Conservation (phyloP, 2,329 filamentous ascomycete genomes). For the Botryotinia narcissicola region DNA sequence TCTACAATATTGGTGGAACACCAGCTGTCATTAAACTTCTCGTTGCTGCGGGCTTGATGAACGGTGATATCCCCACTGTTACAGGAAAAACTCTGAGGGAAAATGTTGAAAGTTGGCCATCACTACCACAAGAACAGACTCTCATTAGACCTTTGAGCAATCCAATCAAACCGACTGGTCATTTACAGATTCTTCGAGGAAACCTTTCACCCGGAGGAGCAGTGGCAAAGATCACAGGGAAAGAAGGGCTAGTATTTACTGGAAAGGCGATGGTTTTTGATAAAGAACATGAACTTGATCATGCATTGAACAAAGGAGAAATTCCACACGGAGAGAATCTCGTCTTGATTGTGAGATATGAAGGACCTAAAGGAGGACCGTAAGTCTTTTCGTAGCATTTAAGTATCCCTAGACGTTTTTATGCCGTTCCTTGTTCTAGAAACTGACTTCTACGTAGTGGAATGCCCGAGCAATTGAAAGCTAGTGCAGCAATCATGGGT, state of each 20-base stretch:
- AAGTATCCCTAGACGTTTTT: too few relatives aligned
- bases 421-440: background rate
- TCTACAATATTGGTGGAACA: slow-evolving; percentile 82
- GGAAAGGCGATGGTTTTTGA: slow-evolving; percentile 82
- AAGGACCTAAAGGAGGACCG: slow-evolving; percentile 88
- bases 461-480: slow-evolving; percentile 93
- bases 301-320: slow-evolving; percentile 65
- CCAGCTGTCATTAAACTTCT: slow-evolving; percentile 84
- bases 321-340: slow-evolving; percentile 76
- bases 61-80: slow-evolving; percentile 76
- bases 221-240: slow-evolving; percentile 95
- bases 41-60: slow-evolving; percentile 70
- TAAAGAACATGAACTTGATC: slow-evolving; percentile 77
- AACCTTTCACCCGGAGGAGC: slow-evolving; percentile 87
- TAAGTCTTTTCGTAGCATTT: background rate
- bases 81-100: slow-evolving; percentile 81
- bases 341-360: slow-evolving; percentile 87
- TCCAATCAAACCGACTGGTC: slow-evolving; percentile 78
- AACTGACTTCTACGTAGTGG: slow-evolving; percentile 45
- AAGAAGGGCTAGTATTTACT: slow-evolving; percentile 80
- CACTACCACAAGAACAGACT: slow-evolving; percentile 72
- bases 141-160: slow-evolving; percentile 77
- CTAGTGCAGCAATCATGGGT: slow-evolving; percentile 88
- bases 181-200: slow-evolving; percentile 83
- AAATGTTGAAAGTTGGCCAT: slow-evolving; percentile 75